phyloP scores from a whole-genome alignment of 495 filamentous ascomycete genomes.

The Aspergillus campestris region DNA sequence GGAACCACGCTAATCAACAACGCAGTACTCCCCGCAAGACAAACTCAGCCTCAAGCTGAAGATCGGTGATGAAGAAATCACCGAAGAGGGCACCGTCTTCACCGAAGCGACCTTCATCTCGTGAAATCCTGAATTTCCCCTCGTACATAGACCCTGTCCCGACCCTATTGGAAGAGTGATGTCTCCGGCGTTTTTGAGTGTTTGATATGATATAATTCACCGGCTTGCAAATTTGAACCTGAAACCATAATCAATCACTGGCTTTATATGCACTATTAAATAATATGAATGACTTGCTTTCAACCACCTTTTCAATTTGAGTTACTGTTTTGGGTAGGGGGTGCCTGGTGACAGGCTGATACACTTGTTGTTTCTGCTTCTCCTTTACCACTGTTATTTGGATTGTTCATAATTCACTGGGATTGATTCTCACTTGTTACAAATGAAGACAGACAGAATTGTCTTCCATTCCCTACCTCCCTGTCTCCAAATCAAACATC shows the following conservation, averaged over 20 bases:
- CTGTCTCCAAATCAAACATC: too few relatives aligned
- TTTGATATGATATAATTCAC: neutral
- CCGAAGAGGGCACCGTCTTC: conserved; percentile 71
- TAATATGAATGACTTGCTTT: too few relatives aligned
- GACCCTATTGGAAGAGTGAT: conserved; percentile 8
- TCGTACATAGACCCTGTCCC: conserved; percentile 27
- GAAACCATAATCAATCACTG: too few relatives aligned
- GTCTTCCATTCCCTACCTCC: too few relatives aligned
- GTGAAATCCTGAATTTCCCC: conserved; percentile 17
- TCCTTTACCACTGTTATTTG: neutral
- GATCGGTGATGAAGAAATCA: conserved; percentile 64
- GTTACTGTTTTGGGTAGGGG: too few relatives aligned
- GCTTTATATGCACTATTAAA: too few relatives aligned
- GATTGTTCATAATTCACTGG: too few relatives aligned
- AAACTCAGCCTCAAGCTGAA: conserved; percentile 71
- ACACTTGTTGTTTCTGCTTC: neutral
- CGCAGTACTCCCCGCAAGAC: conserved; percentile 55
- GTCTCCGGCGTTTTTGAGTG: conserved; percentile 14
- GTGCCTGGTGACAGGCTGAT: too few relatives aligned
- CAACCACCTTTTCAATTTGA: too few relatives aligned
- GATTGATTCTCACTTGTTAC: too few relatives aligned
- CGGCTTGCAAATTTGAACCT: too few relatives aligned
- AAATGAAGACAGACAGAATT: too few relatives aligned
- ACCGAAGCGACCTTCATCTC: conserved; percentile 91
- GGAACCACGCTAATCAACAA: neutral